Percentiles rank a stretch among this genome's conserved stretches.
These are phyloP conservation scores for Kalmanozyma brasiliensis DNA, from an alignment of 1,284 basidiomycete species.

Conservation along the genomic window DNA sequence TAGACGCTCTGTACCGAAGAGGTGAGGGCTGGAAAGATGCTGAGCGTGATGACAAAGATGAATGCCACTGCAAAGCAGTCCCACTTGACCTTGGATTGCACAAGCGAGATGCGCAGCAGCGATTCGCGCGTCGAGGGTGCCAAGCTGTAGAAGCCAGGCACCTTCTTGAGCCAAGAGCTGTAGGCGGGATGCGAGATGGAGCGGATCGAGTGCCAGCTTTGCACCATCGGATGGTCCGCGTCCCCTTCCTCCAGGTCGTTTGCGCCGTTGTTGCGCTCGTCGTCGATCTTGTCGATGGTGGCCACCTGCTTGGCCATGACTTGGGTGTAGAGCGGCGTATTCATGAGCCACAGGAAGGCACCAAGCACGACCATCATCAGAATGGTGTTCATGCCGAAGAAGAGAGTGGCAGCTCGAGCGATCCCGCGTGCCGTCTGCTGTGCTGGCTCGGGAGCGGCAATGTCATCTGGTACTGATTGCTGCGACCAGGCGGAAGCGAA, in stretches of 20 bases:
- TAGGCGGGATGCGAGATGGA: conserved; percentile 46
- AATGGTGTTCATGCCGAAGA: conserved; percentile 48
- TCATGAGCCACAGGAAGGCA: conserved; percentile 42
- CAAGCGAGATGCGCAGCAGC: conserved; percentile 38
- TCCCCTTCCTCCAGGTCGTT: conserved; percentile 18
- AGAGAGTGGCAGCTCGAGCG: conserved; percentile 47
- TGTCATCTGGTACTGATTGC: conserved; percentile 3
- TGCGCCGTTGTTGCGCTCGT: conserved; percentile 18
- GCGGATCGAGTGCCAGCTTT: conserved; percentile 49
- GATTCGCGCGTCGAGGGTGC: conserved; percentile 37
- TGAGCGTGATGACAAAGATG: conserved; percentile 53
- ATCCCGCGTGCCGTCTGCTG: conserved; percentile 32
- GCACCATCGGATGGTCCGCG: conserved; percentile 25
- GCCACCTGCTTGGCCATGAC: conserved; percentile 51
- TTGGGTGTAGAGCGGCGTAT: conserved; percentile 37
- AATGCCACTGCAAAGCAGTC: conserved; percentile 44
- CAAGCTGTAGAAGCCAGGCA: conserved; percentile 40
- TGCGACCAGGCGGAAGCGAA: conserved; percentile 53
- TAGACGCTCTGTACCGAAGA: conserved; percentile 54
- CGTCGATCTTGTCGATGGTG: conserved; percentile 42
- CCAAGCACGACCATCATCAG: conserved; percentile 41
- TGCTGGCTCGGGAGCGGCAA: conserved; percentile 8
- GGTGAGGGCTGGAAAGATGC: conserved; percentile 59
- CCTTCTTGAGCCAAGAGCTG: conserved; percentile 35
- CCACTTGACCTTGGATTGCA: conserved; percentile 52